These are phyloP conservation scores for Lactifluus echinatus DNA, from an alignment of 768 basidiomycete species.

Conservation along the genomic window DNA sequence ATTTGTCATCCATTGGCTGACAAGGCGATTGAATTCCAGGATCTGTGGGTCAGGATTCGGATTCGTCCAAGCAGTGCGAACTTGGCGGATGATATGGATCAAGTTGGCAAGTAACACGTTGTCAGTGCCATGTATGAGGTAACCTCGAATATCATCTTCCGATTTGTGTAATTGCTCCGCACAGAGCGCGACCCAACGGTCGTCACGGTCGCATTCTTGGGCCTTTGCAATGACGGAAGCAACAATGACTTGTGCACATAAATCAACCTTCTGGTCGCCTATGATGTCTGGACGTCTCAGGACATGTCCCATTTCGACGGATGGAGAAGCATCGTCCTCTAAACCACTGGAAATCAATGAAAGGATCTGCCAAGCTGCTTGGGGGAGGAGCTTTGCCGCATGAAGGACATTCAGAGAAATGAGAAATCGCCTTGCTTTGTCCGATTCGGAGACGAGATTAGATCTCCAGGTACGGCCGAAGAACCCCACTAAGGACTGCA, in stretches of 20 bases:
- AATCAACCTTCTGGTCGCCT: neutral
- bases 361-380: neutral
- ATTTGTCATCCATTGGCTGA: neutral
- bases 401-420: neutral
- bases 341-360: neutral
- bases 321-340: neutral
- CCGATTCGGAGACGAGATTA: neutral
- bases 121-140: neutral
- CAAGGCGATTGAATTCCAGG: neutral
- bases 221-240: neutral
- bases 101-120: neutral
- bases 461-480: neutral
- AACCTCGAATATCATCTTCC: neutral
- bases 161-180: neutral
- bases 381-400: neutral
- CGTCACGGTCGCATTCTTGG: neutral
- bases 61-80: no score
- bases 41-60: no score
- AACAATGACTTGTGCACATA: neutral
- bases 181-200: neutral
- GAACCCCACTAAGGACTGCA: neutral
- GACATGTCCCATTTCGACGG: neutral
- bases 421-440: neutral
- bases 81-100: neutral
- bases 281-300: neutral